A percentile compares a stretch with the other conserved stretches of the same genome.
Conservation (phyloP, 441 rosid genomes). For the Mallotus repandus region DNA sequence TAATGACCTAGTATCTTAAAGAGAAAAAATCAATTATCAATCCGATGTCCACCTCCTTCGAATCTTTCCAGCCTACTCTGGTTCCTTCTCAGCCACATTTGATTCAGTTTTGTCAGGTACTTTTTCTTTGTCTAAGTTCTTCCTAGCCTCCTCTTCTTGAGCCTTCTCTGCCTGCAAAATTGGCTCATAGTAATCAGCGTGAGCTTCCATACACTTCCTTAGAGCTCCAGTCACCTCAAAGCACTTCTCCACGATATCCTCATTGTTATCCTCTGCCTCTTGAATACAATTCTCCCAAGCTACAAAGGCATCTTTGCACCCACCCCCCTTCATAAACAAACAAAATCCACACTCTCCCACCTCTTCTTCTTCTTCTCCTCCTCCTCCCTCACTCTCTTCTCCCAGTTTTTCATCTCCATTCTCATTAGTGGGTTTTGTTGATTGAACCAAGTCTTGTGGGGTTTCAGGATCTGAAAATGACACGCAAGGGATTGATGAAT, state of each 20-base stretch:
- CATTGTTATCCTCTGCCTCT: slow-evolving; percentile 64
- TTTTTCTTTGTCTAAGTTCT: slow-evolving; percentile 47
- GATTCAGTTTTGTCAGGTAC: background rate
- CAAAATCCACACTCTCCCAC: slow-evolving; percentile 90
- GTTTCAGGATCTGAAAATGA: slow-evolving; percentile 17
- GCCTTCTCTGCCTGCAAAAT: slow-evolving; percentile 77
- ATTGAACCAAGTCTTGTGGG: slow-evolving; percentile 22
- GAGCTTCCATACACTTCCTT: slow-evolving; percentile 77
- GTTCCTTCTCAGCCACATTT: slow-evolving; percentile 11
- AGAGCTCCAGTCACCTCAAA: slow-evolving; percentile 58
- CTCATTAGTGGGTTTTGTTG: slow-evolving; percentile 11
- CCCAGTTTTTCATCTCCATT: slow-evolving; percentile 16
- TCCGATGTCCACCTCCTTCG: no score
- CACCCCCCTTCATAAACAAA: slow-evolving; percentile 91
- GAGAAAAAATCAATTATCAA: no score
- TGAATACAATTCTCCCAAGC: slow-evolving; percentile 81
- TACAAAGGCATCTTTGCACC: slow-evolving; percentile 65
- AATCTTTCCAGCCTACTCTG: background rate
- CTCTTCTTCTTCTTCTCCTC: slow-evolving; percentile 12
- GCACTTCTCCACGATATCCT: slow-evolving; percentile 77
- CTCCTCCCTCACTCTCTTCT: slow-evolving; percentile 30
- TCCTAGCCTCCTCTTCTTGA: slow-evolving; percentile 52
- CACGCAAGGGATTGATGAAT: background rate
- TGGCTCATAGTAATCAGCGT: slow-evolving; percentile 77
- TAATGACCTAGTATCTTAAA: no score